Conservation (phyloP, 495 filamentous ascomycete species). For the Amniculicola lignicola region DNA sequence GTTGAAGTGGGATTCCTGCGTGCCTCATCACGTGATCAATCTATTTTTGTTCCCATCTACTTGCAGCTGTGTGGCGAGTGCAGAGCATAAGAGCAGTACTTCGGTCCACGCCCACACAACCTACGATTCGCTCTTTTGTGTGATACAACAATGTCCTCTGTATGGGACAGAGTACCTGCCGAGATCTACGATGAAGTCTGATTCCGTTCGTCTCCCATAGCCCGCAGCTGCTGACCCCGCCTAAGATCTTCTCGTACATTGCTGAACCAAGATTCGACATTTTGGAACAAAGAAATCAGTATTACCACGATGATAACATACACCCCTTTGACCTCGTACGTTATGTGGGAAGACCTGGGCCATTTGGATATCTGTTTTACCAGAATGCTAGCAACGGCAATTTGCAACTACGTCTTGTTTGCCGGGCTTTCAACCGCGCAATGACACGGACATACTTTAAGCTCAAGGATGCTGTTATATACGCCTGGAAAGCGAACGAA, state of each 20-base stretch:
- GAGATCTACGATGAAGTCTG: not conserved
- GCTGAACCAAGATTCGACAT: not conserved
- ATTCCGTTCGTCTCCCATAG: not conserved
- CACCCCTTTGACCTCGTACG: not conserved
- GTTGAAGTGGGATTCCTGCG: too few relatives aligned
- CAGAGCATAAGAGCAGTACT: too few relatives aligned
- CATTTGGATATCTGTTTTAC: not conserved
- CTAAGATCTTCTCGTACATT: not conserved
- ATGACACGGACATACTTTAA: not conserved
- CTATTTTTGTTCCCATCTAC: too few relatives aligned
- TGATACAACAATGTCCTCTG: too few relatives aligned
- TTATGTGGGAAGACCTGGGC: not conserved
- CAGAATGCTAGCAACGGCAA: too few relatives aligned
- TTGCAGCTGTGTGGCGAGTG: too few relatives aligned
- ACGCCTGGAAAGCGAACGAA: not conserved
- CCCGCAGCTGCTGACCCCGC: not conserved
- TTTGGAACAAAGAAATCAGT: not conserved
- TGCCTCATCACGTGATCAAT: too few relatives aligned
- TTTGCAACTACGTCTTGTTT: not conserved
- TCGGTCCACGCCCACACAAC: too few relatives aligned
- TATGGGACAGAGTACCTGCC: too few relatives aligned
- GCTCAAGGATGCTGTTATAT: not conserved
- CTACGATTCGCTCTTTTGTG: too few relatives aligned
- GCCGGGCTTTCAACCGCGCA: not conserved
- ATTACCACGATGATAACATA: not conserved